These are phyloP conservation scores for Penstemon eatonii DNA, from an alignment of 257 asterid species.

Conservation along the genomic window DNA sequence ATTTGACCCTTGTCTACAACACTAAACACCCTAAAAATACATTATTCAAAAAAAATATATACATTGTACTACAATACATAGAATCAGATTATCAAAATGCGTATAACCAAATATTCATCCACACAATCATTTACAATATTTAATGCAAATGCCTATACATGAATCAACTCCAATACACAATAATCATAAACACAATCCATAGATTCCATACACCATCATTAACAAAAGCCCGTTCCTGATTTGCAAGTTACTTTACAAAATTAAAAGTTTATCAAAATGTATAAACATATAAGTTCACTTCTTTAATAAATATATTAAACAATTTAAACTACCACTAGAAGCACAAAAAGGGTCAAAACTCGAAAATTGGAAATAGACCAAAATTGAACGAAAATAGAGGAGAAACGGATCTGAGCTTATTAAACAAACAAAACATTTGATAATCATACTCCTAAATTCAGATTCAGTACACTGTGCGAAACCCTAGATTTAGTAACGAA, in stretches of 20 bases:
- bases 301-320: not conserved
- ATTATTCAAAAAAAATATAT: not conserved
- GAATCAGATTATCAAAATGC: not conserved
- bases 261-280: no score
- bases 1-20: not conserved
- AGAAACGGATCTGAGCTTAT: slow-evolving; percentile 46
- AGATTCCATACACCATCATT: not conserved
- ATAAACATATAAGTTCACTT: not conserved
- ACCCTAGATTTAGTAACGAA: slow-evolving; percentile 39
- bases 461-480: slow-evolving; percentile 29
- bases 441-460: slow-evolving; percentile 11
- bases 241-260: not conserved
- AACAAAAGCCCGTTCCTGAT: no score
- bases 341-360: not conserved
- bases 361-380: slow-evolving; percentile 1
- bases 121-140: slow-evolving; percentile 1
- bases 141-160: not conserved
- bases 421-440: slow-evolving; percentile 3
- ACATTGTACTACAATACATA: no score
- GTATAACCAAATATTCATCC: not conserved
- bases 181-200: not conserved
- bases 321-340: not conserved
- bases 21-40: no score
- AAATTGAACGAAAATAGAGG: slow-evolving; percentile 20
- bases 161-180: not conserved